These are phyloP conservation scores for Gynochthodes officinalis DNA, from an alignment of 257 asterid genomes.

Conservation along the genomic window DNA sequence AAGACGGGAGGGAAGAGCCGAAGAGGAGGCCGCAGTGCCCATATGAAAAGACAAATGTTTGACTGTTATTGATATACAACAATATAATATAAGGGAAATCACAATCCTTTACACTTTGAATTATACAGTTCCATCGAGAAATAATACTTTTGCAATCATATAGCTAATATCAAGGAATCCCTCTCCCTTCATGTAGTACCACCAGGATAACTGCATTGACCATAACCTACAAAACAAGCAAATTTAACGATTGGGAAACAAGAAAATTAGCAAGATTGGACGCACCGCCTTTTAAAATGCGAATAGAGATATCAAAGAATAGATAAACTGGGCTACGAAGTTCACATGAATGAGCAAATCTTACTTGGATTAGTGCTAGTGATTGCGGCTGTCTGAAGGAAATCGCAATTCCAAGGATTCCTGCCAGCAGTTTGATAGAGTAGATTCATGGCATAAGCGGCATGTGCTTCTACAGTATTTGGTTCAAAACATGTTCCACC, in stretches of 20 bases:
- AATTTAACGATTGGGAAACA: no score
- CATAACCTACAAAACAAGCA: constrained; percentile 49
- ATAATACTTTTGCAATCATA: constrained; percentile 2
- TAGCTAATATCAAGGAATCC: neutral
- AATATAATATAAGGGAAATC: neutral
- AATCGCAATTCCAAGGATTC: constrained; percentile 74
- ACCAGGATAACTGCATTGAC: constrained; percentile 58
- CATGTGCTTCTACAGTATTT: constrained; percentile 52
- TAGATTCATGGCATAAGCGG: constrained; percentile 83
- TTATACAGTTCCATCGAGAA: constrained; percentile 1
- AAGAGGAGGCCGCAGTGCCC: no score
- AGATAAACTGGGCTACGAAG: neutral
- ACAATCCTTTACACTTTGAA: constrained; percentile 12
- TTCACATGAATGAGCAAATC: constrained; percentile 10
- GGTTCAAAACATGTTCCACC: constrained; percentile 80
- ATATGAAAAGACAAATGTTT: no score
- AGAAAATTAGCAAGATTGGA: neutral
- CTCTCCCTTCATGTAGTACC: constrained; percentile 31
- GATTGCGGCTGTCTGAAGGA: constrained; percentile 59
- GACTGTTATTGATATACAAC: neutral
- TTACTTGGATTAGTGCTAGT: constrained; percentile 67
- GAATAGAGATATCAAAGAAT: no score
- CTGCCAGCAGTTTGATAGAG: constrained; percentile 78
- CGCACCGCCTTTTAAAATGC: neutral
- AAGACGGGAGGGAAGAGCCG: no score